Percentiles rank a stretch among this genome's conserved stretches.
These are phyloP conservation scores for Pseudozyma sp. DNA, from an alignment of 1,284 basidiomycete species.

Conservation along the genomic window DNA sequence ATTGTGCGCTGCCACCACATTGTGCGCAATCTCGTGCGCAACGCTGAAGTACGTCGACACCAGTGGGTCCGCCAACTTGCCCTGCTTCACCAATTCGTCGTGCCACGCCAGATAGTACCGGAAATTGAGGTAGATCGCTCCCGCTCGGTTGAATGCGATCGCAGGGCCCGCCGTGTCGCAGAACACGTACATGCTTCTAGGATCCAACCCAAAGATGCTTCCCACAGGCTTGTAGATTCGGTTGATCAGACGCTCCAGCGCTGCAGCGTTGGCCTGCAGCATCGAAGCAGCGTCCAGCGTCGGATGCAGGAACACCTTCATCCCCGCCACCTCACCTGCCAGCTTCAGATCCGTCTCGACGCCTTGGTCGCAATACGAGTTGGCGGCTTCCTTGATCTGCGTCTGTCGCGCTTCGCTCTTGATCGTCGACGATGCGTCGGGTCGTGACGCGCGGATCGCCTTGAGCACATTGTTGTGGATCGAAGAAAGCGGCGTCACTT, in stretches of 20 bases:
- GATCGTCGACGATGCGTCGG: constrained; percentile 67
- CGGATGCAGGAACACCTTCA: constrained; percentile 69
- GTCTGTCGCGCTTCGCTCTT: constrained; percentile 65
- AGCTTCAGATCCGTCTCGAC: constrained; percentile 68
- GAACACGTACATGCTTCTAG: constrained; percentile 84
- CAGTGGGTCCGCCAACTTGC: constrained; percentile 77
- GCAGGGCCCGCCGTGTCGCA: constrained; percentile 82
- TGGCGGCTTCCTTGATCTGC: constrained; percentile 69
- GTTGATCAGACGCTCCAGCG: constrained; percentile 66
- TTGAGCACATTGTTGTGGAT: constrained; percentile 67
- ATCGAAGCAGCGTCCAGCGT: constrained; percentile 58
- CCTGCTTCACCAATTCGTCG: constrained; percentile 76
- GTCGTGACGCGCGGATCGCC: constrained; percentile 69
- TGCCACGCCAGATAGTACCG: constrained; percentile 88
- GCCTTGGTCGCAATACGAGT: constrained; percentile 69
- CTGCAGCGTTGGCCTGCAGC: constrained; percentile 59
- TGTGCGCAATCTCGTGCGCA: constrained; percentile 86
- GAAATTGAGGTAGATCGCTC: constrained; percentile 88
- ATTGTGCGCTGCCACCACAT: constrained; percentile 78
- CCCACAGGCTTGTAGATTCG: constrained; percentile 67
- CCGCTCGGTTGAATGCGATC: constrained; percentile 93
- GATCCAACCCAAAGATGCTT: constrained; percentile 69
- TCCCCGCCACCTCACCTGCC: constrained; percentile 66
- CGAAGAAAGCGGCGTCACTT: constrained; percentile 65
- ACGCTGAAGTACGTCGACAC: constrained; percentile 90